Percentiles rank a stretch among this genome's conserved stretches.
phyloP scores from a whole-genome alignment of 108 stramenopile genomes.

The Pseudonitzschia multiseries region DNA sequence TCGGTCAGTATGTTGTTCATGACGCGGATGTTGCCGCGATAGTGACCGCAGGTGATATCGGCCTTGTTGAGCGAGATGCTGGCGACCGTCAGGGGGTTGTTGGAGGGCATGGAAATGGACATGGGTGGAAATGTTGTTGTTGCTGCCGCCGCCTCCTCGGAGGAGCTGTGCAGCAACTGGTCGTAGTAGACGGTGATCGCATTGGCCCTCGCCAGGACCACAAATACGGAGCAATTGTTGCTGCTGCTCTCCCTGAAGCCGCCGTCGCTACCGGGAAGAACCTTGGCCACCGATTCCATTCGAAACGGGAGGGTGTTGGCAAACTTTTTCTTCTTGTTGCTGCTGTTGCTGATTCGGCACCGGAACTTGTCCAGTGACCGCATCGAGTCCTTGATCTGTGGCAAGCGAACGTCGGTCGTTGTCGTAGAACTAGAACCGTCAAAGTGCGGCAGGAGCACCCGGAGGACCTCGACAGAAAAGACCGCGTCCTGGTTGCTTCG shows the following conservation, averaged over 20 bases:
- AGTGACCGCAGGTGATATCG: conserved; percentile 54
- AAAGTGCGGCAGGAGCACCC: conserved; percentile 32
- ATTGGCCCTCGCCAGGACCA: conserved; percentile 28
- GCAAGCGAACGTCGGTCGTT: neutral
- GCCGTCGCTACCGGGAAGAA: neutral
- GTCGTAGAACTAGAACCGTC: no score
- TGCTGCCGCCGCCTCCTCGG: no score
- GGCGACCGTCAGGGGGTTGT: conserved; percentile 32
- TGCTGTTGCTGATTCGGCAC: conserved; percentile 26
- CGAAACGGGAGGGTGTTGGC: conserved; percentile 36
- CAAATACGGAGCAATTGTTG: conserved; percentile 24
- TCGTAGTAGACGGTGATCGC: conserved; percentile 33
- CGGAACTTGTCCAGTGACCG: conserved; percentile 32
- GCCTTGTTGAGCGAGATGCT: conserved; percentile 28
- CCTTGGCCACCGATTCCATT: conserved; percentile 14
- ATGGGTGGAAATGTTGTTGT: conserved; percentile 21
- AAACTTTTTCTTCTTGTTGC: conserved; percentile 16
- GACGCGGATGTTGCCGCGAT: conserved; percentile 54
- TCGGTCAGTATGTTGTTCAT: conserved; percentile 49
- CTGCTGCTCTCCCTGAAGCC: neutral
- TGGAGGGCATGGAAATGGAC: conserved; percentile 21
- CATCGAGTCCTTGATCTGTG: conserved; percentile 4
- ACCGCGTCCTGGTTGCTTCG: conserved; percentile 1
- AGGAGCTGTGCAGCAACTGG: neutral
- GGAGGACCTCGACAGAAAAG: conserved; percentile 19